Base-by-base conservation (phyloP, 768 basidiomycete genomes). In the Lactarius indigo region DNA sequence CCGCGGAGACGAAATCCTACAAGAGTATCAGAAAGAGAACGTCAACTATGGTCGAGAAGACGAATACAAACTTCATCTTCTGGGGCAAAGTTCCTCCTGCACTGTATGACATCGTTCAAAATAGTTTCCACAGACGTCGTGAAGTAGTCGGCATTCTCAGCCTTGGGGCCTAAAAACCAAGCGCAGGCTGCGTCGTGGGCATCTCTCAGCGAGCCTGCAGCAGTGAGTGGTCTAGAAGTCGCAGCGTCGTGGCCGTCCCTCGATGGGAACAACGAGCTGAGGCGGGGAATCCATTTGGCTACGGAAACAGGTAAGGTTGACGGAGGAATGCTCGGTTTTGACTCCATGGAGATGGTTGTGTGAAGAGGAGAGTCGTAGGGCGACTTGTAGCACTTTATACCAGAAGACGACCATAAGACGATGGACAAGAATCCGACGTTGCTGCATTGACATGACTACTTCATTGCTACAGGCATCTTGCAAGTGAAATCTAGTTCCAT, bases 121-220 rank as follows among this genome's bases (percentile, higher is more conserved):
- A 74, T 73, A 1, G 59, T 57, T 17, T 71, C 64, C 61, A 80
- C 76, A 17, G 70, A 61, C 5, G 64, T 61, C 52, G 71, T 71
- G 41, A 80, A 69, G 35, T 74, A 55, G 12, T 74, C 74, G 9
- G 57, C 63, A 65, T 80, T 80, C 71, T 81, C 80, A 10, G 74
- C 78, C 57, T 74, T 74, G 15, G 80, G 78, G 2, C 80, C 80
- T 20, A 81, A 69, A 64, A 81, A 80, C 73, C 76, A 79, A 17
- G 80, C 74, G 17, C 75, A 73, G 23, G 80, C 71, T 28, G 74
- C 71, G 18, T 76, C 64, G 57, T 73, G 72, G 23, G 50, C 31
- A 13, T 69, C 57, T 39, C n/a, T 62, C 23, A 59, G 31, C 1
- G 70, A 70, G 3, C 58, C 68, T 7, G 64, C 50, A 57, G 37